A percentile compares a stretch with the other conserved stretches of the same genome.
These are phyloP conservation scores for Aspergillus biplanus DNA, from an alignment of 495 filamentous ascomycete genomes.

Conservation along the genomic window DNA sequence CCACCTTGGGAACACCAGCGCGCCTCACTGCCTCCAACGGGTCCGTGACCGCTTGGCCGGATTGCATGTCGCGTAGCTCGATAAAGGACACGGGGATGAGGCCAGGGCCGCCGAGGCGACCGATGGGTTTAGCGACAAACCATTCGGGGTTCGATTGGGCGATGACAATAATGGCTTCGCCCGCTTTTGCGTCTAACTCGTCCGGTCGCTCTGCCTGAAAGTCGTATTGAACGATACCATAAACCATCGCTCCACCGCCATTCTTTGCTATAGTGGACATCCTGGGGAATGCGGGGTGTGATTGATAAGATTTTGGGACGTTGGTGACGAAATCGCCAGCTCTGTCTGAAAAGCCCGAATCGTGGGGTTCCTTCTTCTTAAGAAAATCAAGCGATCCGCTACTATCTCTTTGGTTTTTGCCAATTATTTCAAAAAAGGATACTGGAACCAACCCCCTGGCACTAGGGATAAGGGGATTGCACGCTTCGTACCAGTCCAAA, in stretches of 20 bases:
- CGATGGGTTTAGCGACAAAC: conserved; percentile 99
- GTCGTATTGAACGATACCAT: conserved; percentile 95
- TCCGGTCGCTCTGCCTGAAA: conserved; percentile 94
- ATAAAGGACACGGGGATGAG: conserved; percentile 97
- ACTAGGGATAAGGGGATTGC: conserved; percentile 88
- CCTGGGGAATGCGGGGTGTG: conserved; percentile 44
- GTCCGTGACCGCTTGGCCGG: conserved; percentile 79
- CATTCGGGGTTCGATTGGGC: conserved; percentile 99
- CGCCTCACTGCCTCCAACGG: conserved; percentile 82
- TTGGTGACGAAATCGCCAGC: conserved; percentile 34
- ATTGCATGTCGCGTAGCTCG: conserved; percentile 93
- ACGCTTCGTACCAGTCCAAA: conserved; percentile 96
- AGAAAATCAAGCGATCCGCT: conserved; percentile 70
- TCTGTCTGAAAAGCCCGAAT: conserved; percentile 81
- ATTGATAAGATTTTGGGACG: conserved; percentile 34
- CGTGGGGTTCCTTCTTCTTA: conserved; percentile 64
- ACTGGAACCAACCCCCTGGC: conserved; percentile 92
- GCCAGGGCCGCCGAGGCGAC: conserved; percentile 88
- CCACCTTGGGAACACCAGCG: conserved; percentile 94
- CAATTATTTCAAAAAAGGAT: conserved; percentile 86
- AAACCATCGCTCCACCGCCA: conserved; percentile 81
- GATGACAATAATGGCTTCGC: conserved; percentile 97
- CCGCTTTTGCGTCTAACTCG: conserved; percentile 91
- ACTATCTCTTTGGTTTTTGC: conserved; percentile 83
- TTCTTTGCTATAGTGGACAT: conserved; percentile 62